Percentiles rank a stretch among this genome's conserved stretches.
These are phyloP conservation scores for Quercus cerris DNA, from an alignment of 306 rosid species.

Conservation along the genomic window DNA sequence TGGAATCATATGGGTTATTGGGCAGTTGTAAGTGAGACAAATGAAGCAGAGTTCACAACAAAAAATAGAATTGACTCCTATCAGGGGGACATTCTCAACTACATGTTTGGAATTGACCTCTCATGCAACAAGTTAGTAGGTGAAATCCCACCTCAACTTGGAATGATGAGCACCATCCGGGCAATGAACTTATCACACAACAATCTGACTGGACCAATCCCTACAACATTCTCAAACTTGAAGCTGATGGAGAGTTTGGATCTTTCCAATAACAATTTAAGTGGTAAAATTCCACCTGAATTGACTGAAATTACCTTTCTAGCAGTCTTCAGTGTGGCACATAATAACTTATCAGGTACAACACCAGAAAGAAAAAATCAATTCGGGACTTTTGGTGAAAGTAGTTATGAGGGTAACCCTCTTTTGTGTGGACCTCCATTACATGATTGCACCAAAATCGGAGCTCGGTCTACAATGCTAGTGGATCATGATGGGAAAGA, in stretches of 20 bases:
- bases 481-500: neutral
- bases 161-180: no score
- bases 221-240: neutral
- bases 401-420: neutral
- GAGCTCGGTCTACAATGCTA: neutral
- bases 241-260: neutral
- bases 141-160: no score
- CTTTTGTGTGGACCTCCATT: neutral
- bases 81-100: no score
- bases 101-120: no score
- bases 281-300: neutral
- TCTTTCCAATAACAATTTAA: conserved; percentile 1
- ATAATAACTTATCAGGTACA: neutral
- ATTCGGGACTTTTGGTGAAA: neutral
- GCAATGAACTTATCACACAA: neutral
- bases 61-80: no score
- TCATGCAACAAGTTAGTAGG: no score
- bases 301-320: neutral
- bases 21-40: no score
- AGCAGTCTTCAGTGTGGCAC: neutral
- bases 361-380: neutral
- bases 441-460: neutral
- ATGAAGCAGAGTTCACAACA: no score
- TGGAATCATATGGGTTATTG: fast-evolving
- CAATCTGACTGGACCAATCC: neutral